Conservation (phyloP, 2,329 filamentous ascomycete species). For the Blastomyces silverae region DNA sequence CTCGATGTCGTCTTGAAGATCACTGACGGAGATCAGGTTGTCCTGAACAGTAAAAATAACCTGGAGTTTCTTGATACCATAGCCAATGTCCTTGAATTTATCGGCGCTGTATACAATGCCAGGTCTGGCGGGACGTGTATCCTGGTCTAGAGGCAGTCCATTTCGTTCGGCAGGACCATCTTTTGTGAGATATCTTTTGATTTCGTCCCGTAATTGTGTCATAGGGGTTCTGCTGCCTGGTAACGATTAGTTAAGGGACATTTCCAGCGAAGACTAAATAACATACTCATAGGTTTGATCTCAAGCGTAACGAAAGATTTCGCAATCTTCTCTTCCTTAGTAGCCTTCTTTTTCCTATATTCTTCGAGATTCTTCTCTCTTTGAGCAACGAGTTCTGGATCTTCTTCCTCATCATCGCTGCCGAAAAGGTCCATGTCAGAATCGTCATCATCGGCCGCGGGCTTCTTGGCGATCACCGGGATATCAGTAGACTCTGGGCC, state of each 20-base stretch:
- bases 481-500: slow-evolving; percentile 75
- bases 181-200: slow-evolving; percentile 58
- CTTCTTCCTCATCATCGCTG: slow-evolving; percentile 88
- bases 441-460: slow-evolving; percentile 65
- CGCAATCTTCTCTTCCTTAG: slow-evolving; percentile 82
- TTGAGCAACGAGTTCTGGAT: slow-evolving; percentile 73
- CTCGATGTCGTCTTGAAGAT: slow-evolving; percentile 79
- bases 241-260: slow-evolving; percentile 7
- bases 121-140: slow-evolving; percentile 59
- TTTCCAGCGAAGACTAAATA: neutral
- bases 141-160: neutral
- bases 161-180: neutral
- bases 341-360: slow-evolving; percentile 95
- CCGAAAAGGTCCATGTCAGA: slow-evolving; percentile 92
- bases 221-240: slow-evolving; percentile 90
- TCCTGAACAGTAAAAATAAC: slow-evolving; percentile 98
- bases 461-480: slow-evolving; percentile 79
- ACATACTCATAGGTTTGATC: slow-evolving; percentile 97
- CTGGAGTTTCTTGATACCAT: slow-evolving; percentile 98
- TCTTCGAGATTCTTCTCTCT: slow-evolving; percentile 86
- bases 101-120: slow-evolving; percentile 94
- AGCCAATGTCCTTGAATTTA: slow-evolving; percentile 83
- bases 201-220: slow-evolving; percentile 51
- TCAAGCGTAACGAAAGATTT: slow-evolving; percentile 96
- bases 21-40: slow-evolving; percentile 82